Conservation (phyloP, 2,329 filamentous ascomycete genomes). For the Penicillium sp. region DNA sequence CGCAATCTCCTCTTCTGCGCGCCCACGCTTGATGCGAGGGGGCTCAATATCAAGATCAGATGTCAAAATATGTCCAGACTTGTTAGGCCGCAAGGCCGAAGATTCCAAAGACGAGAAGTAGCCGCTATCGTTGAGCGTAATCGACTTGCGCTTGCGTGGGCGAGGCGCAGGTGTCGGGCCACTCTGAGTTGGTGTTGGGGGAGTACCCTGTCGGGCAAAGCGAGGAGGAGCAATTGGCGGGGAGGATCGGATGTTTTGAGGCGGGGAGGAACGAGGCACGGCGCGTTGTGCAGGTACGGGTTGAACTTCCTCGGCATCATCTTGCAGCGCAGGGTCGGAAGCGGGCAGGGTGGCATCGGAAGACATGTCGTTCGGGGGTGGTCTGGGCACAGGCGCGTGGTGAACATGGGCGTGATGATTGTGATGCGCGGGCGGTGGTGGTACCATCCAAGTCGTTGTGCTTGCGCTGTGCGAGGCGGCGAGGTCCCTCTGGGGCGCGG, state of each 20-base stretch:
- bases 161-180: conserved; percentile 66
- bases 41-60: conserved; percentile 74
- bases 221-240: conserved; percentile 70
- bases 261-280: conserved; percentile 49
- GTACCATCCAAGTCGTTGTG: conserved; percentile 39
- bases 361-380: conserved; percentile 58
- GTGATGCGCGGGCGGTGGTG: conserved; percentile 25
- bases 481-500: conserved; percentile 32
- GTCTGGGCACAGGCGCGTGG: conserved; percentile 22
- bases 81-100: conserved; percentile 74
- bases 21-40: conserved; percentile 80
- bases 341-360: conserved; percentile 77
- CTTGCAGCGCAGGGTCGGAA: conserved; percentile 63
- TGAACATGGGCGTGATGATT: conserved; percentile 19
- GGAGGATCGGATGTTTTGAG: conserved; percentile 77
- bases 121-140: conserved; percentile 86
- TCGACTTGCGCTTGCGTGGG: conserved; percentile 74
- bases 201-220: conserved; percentile 65
- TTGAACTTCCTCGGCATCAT: conserved; percentile 55
- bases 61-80: conserved; percentile 65
- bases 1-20: conserved; percentile 93
- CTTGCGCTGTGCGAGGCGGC: conserved; percentile 32
- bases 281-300: conserved; percentile 26
- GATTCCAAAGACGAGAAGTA: conserved; percentile 97
- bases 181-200: conserved; percentile 68